phyloP scores from a whole-genome alignment of 352 stramenopile species.

The Globisporangium spinosum region DNA sequence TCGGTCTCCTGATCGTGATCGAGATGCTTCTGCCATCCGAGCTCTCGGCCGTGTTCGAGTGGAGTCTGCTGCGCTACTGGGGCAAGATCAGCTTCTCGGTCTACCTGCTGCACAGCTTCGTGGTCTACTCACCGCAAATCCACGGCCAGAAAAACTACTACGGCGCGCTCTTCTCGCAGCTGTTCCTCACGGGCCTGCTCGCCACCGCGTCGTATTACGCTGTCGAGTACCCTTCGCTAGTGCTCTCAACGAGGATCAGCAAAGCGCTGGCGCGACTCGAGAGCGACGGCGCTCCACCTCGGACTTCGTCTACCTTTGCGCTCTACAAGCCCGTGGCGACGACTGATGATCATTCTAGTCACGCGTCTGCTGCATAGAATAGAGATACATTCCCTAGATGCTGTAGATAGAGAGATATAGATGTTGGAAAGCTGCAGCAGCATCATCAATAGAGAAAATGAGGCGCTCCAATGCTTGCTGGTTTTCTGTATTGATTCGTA shows the following conservation, averaged over 20 bases:
- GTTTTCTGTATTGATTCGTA: too few relatives aligned
- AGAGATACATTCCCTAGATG: neutral
- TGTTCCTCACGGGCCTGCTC: conserved; percentile 25
- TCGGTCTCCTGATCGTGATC: conserved; percentile 18
- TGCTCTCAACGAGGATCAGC: conserved; percentile 27
- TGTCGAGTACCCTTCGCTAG: conserved; percentile 40
- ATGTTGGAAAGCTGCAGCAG: neutral
- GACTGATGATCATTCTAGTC: neutral
- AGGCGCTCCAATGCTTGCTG: neutral
- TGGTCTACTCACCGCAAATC: conserved; percentile 19
- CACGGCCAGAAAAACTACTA: conserved; percentile 22
- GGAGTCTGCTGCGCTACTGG: conserved; percentile 15
- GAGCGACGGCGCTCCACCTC: neutral
- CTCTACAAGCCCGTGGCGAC: neutral
- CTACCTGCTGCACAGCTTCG: conserved; percentile 45
- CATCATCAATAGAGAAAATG: neutral
- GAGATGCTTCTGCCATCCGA: conserved; percentile 13
- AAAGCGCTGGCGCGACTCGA: conserved; percentile 6
- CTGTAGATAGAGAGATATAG: neutral
- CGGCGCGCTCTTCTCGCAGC: conserved; percentile 5
- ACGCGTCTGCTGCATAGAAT: neutral
- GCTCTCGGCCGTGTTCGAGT: conserved; percentile 8
- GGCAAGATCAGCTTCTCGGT: conserved; percentile 39
- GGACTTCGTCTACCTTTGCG: too few relatives aligned
- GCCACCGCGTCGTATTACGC: conserved; percentile 33